Conservation (phyloP, 1,284 basidiomycete species). For the Ganoderma lucidum region DNA sequence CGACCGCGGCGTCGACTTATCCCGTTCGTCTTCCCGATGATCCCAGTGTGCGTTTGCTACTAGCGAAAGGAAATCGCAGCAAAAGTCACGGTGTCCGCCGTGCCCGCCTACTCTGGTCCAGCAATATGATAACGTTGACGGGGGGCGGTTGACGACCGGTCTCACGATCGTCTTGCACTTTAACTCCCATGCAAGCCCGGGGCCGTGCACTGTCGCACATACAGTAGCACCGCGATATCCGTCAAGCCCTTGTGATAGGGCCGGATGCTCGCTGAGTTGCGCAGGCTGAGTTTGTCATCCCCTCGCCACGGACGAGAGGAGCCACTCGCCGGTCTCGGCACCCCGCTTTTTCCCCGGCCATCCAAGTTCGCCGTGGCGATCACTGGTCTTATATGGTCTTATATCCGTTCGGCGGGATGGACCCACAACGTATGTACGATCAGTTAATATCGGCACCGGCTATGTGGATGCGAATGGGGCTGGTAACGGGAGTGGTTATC, state of each 20-base stretch:
- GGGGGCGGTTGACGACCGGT: no score
- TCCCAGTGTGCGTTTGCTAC: no score
- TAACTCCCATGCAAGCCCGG: background rate
- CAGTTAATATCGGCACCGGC: background rate
- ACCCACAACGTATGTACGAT: slow-evolving; percentile 3
- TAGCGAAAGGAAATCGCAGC: no score
- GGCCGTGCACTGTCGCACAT: no score
- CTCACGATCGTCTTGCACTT: background rate
- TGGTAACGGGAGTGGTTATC: background rate
- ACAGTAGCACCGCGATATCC: no score
- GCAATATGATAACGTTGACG: no score
- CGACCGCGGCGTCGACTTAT: background rate
- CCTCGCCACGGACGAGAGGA: background rate
- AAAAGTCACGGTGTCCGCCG: no score
- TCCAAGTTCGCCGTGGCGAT: background rate
- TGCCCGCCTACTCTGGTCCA: no score
- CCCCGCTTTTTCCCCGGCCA: background rate
- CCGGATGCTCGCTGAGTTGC: background rate
- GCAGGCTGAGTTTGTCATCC: background rate
- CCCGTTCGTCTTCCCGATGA: background rate
- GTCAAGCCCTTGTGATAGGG: no score
- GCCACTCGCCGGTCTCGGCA: slow-evolving; percentile 8
- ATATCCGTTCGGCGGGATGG: background rate
- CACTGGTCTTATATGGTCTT: background rate
- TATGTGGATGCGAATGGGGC: background rate